Conservation (phyloP, 2,329 filamentous ascomycete species). For the Alternaria conjuncta region DNA sequence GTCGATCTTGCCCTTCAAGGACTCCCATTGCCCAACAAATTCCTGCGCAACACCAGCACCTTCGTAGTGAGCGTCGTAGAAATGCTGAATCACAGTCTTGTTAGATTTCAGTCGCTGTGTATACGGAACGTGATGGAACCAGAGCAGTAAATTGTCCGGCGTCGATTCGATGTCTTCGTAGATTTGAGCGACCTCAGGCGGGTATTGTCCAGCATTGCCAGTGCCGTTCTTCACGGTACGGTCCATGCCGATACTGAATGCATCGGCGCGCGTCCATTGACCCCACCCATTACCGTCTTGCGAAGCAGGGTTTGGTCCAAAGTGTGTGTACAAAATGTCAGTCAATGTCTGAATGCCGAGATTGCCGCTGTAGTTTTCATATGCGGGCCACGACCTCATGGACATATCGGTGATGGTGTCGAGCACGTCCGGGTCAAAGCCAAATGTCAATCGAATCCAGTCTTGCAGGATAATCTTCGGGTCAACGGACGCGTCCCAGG, state of each 20-base stretch:
- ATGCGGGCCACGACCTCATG: slow-evolving; percentile 73
- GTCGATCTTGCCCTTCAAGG: slow-evolving; percentile 64
- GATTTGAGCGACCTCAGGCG: slow-evolving; percentile 61
- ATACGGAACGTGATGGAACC: slow-evolving; percentile 78
- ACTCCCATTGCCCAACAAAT: slow-evolving; percentile 63
- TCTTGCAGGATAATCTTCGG: slow-evolving; percentile 62
- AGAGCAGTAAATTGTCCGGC: slow-evolving; percentile 71
- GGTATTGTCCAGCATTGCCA: slow-evolving; percentile 70
- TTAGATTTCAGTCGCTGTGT: slow-evolving; percentile 67
- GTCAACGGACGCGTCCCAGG: slow-evolving; percentile 66
- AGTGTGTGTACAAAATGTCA: slow-evolving; percentile 71
- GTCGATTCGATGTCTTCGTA: slow-evolving; percentile 69
- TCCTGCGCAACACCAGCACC: slow-evolving; percentile 67
- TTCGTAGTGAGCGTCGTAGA: slow-evolving; percentile 68
- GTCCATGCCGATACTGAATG: slow-evolving; percentile 70
- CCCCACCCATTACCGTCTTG: slow-evolving; percentile 74
- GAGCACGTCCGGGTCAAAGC: slow-evolving; percentile 60
- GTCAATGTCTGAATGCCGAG: slow-evolving; percentile 72
- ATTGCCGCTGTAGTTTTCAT: slow-evolving; percentile 75
- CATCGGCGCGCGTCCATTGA: slow-evolving; percentile 73
- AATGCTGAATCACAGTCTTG: slow-evolving; percentile 72
- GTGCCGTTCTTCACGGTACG: slow-evolving; percentile 73
- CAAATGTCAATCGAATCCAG: slow-evolving; percentile 73
- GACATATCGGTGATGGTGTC: slow-evolving; percentile 67
- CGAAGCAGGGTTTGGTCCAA: slow-evolving; percentile 70